A percentile compares a stretch with the other conserved stretches of the same genome.
phyloP scores from a whole-genome alignment of 2,329 filamentous ascomycete species.

The Epichloe gansuensis region DNA sequence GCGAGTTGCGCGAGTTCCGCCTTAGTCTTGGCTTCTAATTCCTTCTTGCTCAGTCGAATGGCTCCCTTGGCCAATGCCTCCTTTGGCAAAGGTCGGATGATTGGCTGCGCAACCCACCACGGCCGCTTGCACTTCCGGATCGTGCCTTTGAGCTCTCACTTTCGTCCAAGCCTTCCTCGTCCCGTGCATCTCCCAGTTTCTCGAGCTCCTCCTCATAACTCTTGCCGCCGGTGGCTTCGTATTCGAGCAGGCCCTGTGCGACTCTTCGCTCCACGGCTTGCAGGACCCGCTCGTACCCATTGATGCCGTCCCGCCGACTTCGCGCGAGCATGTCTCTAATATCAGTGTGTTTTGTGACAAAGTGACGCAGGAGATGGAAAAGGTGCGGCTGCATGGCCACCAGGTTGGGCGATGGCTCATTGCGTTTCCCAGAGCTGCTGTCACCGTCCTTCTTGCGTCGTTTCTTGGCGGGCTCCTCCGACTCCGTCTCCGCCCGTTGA shows the following conservation, averaged over 20 bases:
- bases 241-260: constrained; percentile 59
- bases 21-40: constrained; percentile 17
- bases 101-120: constrained; percentile 84
- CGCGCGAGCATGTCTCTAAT: constrained; percentile 75
- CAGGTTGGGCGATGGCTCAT: constrained; percentile 48
- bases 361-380: constrained; percentile 78
- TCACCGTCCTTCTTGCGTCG: constrained; percentile 32
- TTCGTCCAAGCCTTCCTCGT: constrained; percentile 27
- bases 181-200: constrained; percentile 12
- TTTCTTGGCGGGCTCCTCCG: constrained; percentile 39
- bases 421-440: constrained; percentile 20
- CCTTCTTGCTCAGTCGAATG: constrained; percentile 62
- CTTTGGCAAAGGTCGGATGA: constrained; percentile 73
- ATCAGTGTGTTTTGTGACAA: constrained; percentile 69
- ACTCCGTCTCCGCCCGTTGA: constrained; percentile 18
- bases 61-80: constrained; percentile 78
- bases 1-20: constrained; percentile 18
- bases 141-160: constrained; percentile 50
- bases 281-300: constrained; percentile 65
- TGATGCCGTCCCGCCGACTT: constrained; percentile 56
- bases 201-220: constrained; percentile 31
- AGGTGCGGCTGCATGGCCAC: constrained; percentile 79
- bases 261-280: constrained; percentile 63
- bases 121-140: constrained; percentile 66
- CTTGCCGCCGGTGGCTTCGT: constrained; percentile 38